Evolutionary conservation across 2,329 filamentous ascomycete species (phyloP), one percentile per base, ranked within the genome.

Genomic region (Rutstroemia sp.): DNA sequence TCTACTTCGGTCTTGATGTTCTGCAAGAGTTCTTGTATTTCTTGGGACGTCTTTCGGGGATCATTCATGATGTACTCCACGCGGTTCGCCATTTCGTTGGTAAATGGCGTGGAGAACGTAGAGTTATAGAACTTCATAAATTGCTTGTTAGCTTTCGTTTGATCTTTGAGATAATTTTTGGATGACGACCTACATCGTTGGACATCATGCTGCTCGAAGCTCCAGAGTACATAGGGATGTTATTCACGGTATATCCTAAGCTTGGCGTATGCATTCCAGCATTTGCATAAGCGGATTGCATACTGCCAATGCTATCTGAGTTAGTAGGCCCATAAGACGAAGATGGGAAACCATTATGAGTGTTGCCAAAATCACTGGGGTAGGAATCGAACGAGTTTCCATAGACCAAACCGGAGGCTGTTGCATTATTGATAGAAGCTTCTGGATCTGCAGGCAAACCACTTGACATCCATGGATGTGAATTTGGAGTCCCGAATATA

Each of bases 1-100:
- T 87, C 83, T 65, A 83, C 78, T 64, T 92, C 88, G 0, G 87
- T 85, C 21, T 83, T 78, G 60, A 92, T 91, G 59, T 89, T 89
- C 46, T 83, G 77, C 10, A 92, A 73, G 4, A 92, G 72, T 25
- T 83, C 77, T 60, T 87, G 80, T 56, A 92, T 80, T 64, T 91
- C 86, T 57, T 87, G 78, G n/a, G 78, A 72, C 2, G 78, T 80
- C 56, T 80, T 75, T 27, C 72, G 73, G 3, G 76, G 74, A 63
- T 82, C 78, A 39, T 65, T 68, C 39, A 67, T 60, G 38, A 66
- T 62, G 25, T 66, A 60, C 23, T 63, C 59, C 27, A 61, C 37
- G 44, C 63, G 61, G 14, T 60, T 58, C 2, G 30, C 51, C 58
- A 61, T 61, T 3, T 67, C 57, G 6, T 68, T 60, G 5, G 78